Evolutionary conservation across 352 stramenopile species (phyloP), one percentile per base, ranked within the genome.

Genomic region (Globisporangium okanoganense): DNA sequence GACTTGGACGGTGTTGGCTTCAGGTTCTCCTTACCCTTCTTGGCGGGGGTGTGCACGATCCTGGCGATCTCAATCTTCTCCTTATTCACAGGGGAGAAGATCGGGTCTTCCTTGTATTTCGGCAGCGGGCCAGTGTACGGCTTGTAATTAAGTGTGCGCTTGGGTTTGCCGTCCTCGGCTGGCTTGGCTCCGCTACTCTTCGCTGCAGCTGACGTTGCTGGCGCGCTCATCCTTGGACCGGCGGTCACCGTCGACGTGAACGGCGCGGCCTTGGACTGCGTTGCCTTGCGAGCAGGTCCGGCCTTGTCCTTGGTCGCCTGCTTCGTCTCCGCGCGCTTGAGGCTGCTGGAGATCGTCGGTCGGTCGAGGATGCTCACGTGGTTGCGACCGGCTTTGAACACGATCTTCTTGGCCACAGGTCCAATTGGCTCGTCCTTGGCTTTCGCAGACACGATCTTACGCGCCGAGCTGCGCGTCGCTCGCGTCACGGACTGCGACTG

Each of bases 91-190:
- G 81, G 79, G 22, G 81, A 75, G 70, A 88, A 91, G 16, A 78
- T 67, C 18, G 81, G 85, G n/a, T 88, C 75, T 2, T 82, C 78
- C 12, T 71, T 70, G 61, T 78, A 78, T 14, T 78, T 66, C 16
- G 82, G 82, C 53, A 92, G 54, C 2, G 79, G 80, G 1, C 82
- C 82, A 36, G 58, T 80, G 66, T 92, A 87, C n/a, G 82, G 82
- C 56, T 79, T 90, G 68, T 87, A 92, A 51, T 24, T 61, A 38
- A 57, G 25, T 24, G 58, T 4, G 25, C 41, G 43, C 44, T 62
- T 66, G 12, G 47, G 13, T 14, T 68, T 68, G 25, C 27, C 18
- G 12, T 49, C 45, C 12, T 25, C 47, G 0, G 38, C 47, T 31
- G 35, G 3, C 38, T 62, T 52, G 45, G 16, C n/a, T 62, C 22